Conservation (phyloP, 129 eudicot species). For the Flaveria bidentis region DNA sequence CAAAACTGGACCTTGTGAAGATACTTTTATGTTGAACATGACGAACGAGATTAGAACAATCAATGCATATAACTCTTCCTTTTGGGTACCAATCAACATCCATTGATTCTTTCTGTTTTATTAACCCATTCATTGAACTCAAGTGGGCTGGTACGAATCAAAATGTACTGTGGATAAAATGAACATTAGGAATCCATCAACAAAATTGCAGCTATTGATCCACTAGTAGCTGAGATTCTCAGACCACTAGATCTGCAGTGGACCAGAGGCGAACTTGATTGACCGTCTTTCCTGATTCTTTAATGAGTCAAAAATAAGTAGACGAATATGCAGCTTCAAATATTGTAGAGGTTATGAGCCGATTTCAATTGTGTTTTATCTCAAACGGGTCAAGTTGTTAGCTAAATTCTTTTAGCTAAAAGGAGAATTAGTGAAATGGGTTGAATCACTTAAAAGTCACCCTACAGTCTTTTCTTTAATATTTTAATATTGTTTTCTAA, state of each 20-base stretch:
- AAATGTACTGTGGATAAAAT: conserved; percentile 66
- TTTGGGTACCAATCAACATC: conserved; percentile 37
- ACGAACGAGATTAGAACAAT: conserved; percentile 60
- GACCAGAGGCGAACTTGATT: conserved; percentile 43
- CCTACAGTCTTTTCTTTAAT: not conserved
- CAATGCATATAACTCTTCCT: conserved; percentile 54
- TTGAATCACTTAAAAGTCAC: not conserved
- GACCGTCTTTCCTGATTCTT: conserved; percentile 54
- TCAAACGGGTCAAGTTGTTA: not conserved
- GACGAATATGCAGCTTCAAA: not conserved
- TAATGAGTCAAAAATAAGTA: not conserved
- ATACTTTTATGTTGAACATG: conserved; percentile 55
- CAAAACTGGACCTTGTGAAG: conserved; percentile 65
- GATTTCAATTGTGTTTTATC: not conserved
- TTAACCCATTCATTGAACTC: conserved; percentile 55
- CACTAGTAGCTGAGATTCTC: conserved; percentile 86
- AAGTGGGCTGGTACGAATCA: conserved; percentile 34
- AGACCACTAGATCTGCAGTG: conserved; percentile 89
- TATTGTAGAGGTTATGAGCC: not conserved
- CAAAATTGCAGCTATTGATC: conserved; percentile 96
- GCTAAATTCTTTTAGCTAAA: not conserved
- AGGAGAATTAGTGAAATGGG: not conserved
- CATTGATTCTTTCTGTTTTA: conserved; percentile 55
- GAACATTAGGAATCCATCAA: conserved; percentile 81
- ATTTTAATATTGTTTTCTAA: not conserved